Evolutionary conservation across 2,329 filamentous ascomycete genomes (phyloP).

Genomic region (Sarocladium brachiariae): DNA sequence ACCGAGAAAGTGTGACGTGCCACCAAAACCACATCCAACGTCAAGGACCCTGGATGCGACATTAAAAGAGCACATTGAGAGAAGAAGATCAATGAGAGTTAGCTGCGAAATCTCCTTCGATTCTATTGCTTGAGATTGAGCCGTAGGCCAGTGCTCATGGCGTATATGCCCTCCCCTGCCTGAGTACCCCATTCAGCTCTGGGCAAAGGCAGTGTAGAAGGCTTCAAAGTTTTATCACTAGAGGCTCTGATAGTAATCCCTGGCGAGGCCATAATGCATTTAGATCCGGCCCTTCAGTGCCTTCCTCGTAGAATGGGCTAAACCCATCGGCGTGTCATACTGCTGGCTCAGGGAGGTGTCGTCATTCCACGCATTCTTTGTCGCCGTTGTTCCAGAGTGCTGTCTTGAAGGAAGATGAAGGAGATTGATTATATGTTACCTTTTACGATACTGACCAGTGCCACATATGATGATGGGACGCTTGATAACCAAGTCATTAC

Average conservation of each 20-base stretch:
- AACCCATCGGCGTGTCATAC: slow-evolving; percentile 38
- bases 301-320: slow-evolving; percentile 39
- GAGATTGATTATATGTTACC: too few relatives aligned
- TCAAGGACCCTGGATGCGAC: slow-evolving; percentile 36
- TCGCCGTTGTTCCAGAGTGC: neutral
- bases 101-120: slow-evolving; percentile 52
- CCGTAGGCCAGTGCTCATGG: slow-evolving; percentile 51
- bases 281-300: slow-evolving; percentile 51
- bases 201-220: slow-evolving; percentile 9
- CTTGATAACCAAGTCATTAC: too few relatives aligned
- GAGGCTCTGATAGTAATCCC: slow-evolving; percentile 54
- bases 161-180: slow-evolving; percentile 59
- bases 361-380: slow-evolving; percentile 6
- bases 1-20: slow-evolving; percentile 51
- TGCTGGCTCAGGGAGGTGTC: slow-evolving; percentile 33
- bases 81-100: slow-evolving; percentile 49
- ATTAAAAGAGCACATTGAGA: slow-evolving; percentile 28
- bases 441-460: too few relatives aligned
- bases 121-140: slow-evolving; percentile 36
- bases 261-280: slow-evolving; percentile 54
- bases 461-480: too few relatives aligned
- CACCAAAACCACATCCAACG: slow-evolving; percentile 55
- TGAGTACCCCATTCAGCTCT: too few relatives aligned
- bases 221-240: slow-evolving; percentile 34
- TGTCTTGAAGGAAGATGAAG: too few relatives aligned